These are phyloP conservation scores for Citrus unshiu DNA, from an alignment of 345 rosid species.

Conservation along the genomic window DNA sequence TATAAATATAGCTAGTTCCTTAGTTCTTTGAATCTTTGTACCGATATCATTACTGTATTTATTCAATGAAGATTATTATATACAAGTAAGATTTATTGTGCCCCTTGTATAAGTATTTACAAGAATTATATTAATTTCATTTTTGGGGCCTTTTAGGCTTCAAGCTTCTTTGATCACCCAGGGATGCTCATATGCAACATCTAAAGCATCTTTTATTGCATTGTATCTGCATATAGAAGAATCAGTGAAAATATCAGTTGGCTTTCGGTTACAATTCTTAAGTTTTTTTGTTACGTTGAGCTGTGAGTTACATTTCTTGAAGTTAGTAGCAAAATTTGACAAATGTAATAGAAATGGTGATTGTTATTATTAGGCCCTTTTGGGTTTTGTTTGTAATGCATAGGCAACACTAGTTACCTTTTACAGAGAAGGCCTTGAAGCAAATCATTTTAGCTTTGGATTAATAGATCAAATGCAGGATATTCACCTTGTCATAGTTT, in stretches of 20 bases:
- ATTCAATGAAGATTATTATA: neutral
- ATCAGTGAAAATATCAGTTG: neutral
- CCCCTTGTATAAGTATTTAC: neutral
- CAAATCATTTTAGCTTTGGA: too few relatives aligned
- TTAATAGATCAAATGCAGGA: too few relatives aligned
- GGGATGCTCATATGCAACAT: constrained; percentile 16
- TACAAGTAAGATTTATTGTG: neutral
- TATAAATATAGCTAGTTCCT: too few relatives aligned
- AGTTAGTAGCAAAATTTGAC: too few relatives aligned
- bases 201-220: constrained; percentile 11
- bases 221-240: constrained; percentile 8
- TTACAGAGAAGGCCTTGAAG: too few relatives aligned
- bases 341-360: too few relatives aligned
- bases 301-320: too few relatives aligned
- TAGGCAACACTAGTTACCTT: too few relatives aligned
- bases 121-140: neutral
- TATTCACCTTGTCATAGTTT: too few relatives aligned
- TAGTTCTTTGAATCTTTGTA: neutral
- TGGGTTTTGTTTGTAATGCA: too few relatives aligned
- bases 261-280: neutral
- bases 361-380: too few relatives aligned
- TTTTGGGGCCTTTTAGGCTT: neutral
- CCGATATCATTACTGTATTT: neutral
- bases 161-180: constrained; percentile 12
- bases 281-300: too few relatives aligned